Evolutionary conservation across 2,329 filamentous ascomycete species (phyloP), one percentile per base, ranked within the genome.

Genomic region (Xylariales sp.): DNA sequence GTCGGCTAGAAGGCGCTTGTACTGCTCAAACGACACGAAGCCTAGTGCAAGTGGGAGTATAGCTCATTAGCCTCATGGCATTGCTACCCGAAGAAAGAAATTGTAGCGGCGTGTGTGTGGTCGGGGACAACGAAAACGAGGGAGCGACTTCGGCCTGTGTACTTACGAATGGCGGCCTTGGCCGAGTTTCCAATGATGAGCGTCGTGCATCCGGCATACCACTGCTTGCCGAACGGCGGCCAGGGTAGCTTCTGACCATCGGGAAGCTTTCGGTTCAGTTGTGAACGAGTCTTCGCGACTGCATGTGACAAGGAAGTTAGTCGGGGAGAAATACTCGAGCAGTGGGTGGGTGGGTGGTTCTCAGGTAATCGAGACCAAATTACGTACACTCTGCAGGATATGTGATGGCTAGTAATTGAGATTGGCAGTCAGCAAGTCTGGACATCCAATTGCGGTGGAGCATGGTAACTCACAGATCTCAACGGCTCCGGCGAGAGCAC

Each of bases 141-240:
- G n/a, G n/a, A n/a, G n/a, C n/a, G n/a, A n/a, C n/a, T n/a, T n/a
- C n/a, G n/a, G n/a, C n/a, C n/a, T n/a, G n/a, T n/a, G 6, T 4
- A 72, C 83, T 44, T 76, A 90, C 89, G 83, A 46, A 97, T 94
- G 42, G 89, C 93, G 25, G 93, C 93, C 70, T 98, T 98, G 59
- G 93, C 75, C 37, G 89, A 94, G 67, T 98, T 98, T 44, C 93
- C 93, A 50, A 97, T 88, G 42, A 98, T 95, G 59, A 96, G 68
- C 19, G 93, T 97, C 32, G 93, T 97, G 69, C 93, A 98, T 25
- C 93, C 93, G 11, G 93, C 91, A 63, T 98, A 98, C 93, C 93
- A 98, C 63, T 95, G 88, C 52, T 67, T 72, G 33, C 93, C 93
- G 56, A 97, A 97, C 10, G 88, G 87, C 29, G 93, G 93, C 86